phyloP scores from a whole-genome alignment of 1,284 basidiomycete genomes.

The Thecaphora frezii region DNA sequence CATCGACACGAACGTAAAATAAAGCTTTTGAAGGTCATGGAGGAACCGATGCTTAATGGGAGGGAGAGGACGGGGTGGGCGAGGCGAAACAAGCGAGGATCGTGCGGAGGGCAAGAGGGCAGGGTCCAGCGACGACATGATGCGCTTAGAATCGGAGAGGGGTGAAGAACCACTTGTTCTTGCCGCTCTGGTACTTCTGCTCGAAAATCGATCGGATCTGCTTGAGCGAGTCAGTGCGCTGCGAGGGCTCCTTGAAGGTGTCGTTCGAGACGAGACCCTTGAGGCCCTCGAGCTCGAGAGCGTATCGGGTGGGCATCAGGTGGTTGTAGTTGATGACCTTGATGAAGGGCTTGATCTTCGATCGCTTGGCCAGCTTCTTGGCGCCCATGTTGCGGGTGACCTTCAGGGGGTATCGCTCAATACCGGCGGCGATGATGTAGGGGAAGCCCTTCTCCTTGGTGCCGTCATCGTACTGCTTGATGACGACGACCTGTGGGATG shows the following conservation, averaged over 20 bases:
- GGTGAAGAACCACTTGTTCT: conserved; percentile 60
- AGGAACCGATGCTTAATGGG: too few species aligned
- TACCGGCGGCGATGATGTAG: conserved; percentile 56
- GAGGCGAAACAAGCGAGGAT: conserved; percentile 5
- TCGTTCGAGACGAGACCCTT: conserved; percentile 55
- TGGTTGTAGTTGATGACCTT: conserved; percentile 60
- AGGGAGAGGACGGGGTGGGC: conserved; percentile 4
- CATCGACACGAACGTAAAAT: too few species aligned
- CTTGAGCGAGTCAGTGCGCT: conserved; percentile 59
- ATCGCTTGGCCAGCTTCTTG: conserved; percentile 59
- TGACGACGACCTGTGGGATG: conserved; percentile 54
- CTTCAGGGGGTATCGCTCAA: conserved; percentile 59
- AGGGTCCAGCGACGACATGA: not conserved
- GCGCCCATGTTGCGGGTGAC: conserved; percentile 58
- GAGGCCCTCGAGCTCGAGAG: conserved; percentile 58
- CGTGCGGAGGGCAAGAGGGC: too few species aligned
- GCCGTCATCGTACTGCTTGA: conserved; percentile 59
- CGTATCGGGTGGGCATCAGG: conserved; percentile 60
- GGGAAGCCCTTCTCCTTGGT: conserved; percentile 58
- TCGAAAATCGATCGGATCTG: conserved; percentile 58
- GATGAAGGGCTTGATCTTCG: conserved; percentile 59
- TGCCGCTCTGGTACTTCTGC: conserved; percentile 58
- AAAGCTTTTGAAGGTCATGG: too few species aligned
- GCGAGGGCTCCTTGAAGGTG: conserved; percentile 58
- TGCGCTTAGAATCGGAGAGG: conserved; percentile 54